Evolutionary conservation across 495 filamentous ascomycete species (phyloP).

Genomic region (Coniosporium apollinis): DNA sequence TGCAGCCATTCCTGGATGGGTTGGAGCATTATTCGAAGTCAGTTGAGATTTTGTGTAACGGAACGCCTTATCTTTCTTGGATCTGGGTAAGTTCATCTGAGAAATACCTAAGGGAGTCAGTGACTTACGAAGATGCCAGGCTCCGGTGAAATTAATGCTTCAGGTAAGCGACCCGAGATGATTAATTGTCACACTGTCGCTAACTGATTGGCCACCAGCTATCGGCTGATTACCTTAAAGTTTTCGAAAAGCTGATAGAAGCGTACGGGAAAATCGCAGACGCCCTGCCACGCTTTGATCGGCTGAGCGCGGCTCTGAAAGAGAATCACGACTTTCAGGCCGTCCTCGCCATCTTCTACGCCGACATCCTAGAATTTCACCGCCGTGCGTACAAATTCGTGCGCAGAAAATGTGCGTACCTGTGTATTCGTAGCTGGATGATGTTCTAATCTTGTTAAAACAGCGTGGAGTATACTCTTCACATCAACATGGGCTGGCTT

Average conservation of each 20-base stretch:
- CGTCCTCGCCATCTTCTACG: conserved; percentile 25
- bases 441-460: neutral
- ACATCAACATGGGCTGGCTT: conserved; percentile 28
- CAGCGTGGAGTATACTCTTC: conserved; percentile 31
- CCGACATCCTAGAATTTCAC: conserved; percentile 30
- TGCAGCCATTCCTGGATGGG: conserved; percentile 23
- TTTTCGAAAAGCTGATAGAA: conserved; percentile 26
- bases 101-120: neutral
- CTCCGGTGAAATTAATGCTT: conserved; percentile 28
- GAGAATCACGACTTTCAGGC: conserved; percentile 22
- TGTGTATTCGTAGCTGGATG: neutral
- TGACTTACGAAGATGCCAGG: conserved; percentile 12
- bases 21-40: conserved; percentile 25
- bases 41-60: conserved; percentile 29
- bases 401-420: conserved; percentile 20
- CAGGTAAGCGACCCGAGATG: conserved; percentile 13
- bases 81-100: conserved; percentile 23
- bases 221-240: conserved; percentile 20
- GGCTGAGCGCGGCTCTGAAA: conserved; percentile 15
- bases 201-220: conserved; percentile 2
- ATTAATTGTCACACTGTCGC: neutral
- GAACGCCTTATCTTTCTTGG: conserved; percentile 29
- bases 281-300: conserved; percentile 23
- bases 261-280: conserved; percentile 27
- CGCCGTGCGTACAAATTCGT: conserved; percentile 30